Conservation (phyloP, 768 basidiomycete genomes). For the Pisolithus albus region DNA sequence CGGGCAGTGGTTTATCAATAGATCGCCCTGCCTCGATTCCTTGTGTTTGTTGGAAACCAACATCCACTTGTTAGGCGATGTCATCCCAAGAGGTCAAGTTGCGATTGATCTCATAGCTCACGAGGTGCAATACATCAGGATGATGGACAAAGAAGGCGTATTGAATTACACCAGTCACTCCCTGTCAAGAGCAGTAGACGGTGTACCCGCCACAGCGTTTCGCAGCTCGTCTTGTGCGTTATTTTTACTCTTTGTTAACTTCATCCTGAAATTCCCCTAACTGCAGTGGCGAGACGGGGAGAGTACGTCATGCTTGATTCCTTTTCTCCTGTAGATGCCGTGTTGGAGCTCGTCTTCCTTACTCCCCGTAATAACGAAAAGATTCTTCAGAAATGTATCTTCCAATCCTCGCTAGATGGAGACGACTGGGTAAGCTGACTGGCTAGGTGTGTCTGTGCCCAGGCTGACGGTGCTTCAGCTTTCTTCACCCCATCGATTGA, state of each 20-base stretch:
- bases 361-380: conserved; percentile 28
- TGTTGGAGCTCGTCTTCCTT: conserved; percentile 30
- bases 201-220: conserved; percentile 42
- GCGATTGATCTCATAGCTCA: conserved; percentile 38
- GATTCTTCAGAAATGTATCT: conserved; percentile 23
- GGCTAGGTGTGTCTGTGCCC: neutral
- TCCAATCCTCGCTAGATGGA: conserved; percentile 27
- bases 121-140: conserved; percentile 29
- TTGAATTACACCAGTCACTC: conserved; percentile 38
- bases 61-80: conserved; percentile 37
- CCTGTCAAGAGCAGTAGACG: conserved; percentile 53
- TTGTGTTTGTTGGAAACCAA: conserved; percentile 48
- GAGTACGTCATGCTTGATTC: conserved; percentile 37
- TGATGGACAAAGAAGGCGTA: conserved; percentile 29
- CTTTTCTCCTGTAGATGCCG: conserved; percentile 20
- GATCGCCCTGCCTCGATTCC: conserved; percentile 38
- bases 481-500: conserved; percentile 9
- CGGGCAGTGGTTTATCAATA: conserved; percentile 10
- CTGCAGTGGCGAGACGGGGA: conserved; percentile 20
- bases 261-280: conserved; percentile 12
- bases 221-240: conserved; percentile 41
- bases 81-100: conserved; percentile 14
- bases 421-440: conserved; percentile 26
- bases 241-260: neutral
- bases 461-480: conserved; percentile 7